Base-by-base conservation (phyloP, 176 grass and related monocot genomes). In the Juncus inflexus region DNA sequence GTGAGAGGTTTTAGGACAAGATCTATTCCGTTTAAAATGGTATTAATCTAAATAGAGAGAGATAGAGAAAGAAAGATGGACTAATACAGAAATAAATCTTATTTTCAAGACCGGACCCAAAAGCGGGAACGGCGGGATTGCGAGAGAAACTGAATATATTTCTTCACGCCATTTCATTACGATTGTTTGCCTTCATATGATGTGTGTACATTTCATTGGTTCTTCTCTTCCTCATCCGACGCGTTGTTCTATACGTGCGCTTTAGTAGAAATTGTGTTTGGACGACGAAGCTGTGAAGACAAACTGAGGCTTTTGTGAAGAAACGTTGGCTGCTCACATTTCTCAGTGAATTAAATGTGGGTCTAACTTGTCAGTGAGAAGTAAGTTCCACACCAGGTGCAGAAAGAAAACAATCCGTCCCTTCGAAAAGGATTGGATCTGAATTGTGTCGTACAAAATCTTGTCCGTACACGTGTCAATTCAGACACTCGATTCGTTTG, bases 71-170 rank as follows among this genome's bases (percentile, higher is more conserved):
- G n/a, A 68, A 2, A 35, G 15, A 51, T 15, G 12, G 16, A 3
- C 12, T 42, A n/a, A 47, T 12, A 14, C 1, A 40, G 15, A 64
- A 65, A 65, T 9, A 66, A n/a, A 69, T 39, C 47, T 42, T 47
- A 5, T 47, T 47, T 47, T 47, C 7, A 10, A 55, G 54, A 42
- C 39, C 42, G 3, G 53, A 8, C 42, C 53, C 53, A 38, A 59
- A 71, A 71, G 67, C 67, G 67, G 67, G 67, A 71, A 71, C 67
- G 67, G 67, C 67, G 67, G 67, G 67, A 58, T 6, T 47, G 19
- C 19, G 45, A 58, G 8, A 59, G 54, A 57, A 71, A 71, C 38
- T 59, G 35, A 58, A 56, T 19, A 10, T 52, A 13, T 40, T 42
- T 16, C 39, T 68, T 1, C 52, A 58, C 67, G 10, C 3, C 3